Base-by-base conservation (phyloP, 345 rosid species). In the Garcia nutans region DNA sequence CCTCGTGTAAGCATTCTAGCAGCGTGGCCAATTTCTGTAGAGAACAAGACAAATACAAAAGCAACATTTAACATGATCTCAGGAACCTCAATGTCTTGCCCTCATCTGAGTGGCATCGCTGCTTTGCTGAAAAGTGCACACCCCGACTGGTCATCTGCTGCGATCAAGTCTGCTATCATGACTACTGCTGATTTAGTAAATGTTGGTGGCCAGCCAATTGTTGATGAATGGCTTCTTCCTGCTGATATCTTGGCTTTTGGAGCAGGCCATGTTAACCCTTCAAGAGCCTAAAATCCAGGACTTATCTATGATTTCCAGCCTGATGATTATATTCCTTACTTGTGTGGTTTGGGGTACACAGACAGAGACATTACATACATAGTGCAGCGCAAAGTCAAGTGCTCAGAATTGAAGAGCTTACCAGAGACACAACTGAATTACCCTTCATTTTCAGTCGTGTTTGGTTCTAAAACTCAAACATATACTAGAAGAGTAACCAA, bases 51-150 rank as follows among this genome's bases (percentile, higher is more conserved):
- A 23, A 24, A 7, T 13, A 31, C 71, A 37, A 24, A 20, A 55
- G 20, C 56, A 31, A 65, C 70, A 31, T 76, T 76, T 59, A 67
- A 76, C 50, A 42, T 68, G 10, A 17, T 75, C 1, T 86, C 89
- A 55, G 93, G 93, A 59, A 89, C 93, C 58, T 87, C 93, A 11
- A 89, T 89, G 93, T 71, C 93, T 0, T 83, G 88, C 79, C 88
- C 93, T 28, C 85, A 83, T 74, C 86, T 86, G 10, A 78, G 88
- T 20, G 93, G 91, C 57, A 85, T 89, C 10, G 88, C 86, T 19
- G 88, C 90, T 65, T 87, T 89, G 76, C 83, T 91, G 61, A 89
- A 74, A 78, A 78, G 86, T 49, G 42, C 76, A n/a, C 91, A 88
- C 71, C 84, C 83, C 28, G 62, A 78, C 22, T 89, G 93, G 90